phyloP scores from a whole-genome alignment of 1,284 basidiomycete genomes.

The Puccinia triticina region DNA sequence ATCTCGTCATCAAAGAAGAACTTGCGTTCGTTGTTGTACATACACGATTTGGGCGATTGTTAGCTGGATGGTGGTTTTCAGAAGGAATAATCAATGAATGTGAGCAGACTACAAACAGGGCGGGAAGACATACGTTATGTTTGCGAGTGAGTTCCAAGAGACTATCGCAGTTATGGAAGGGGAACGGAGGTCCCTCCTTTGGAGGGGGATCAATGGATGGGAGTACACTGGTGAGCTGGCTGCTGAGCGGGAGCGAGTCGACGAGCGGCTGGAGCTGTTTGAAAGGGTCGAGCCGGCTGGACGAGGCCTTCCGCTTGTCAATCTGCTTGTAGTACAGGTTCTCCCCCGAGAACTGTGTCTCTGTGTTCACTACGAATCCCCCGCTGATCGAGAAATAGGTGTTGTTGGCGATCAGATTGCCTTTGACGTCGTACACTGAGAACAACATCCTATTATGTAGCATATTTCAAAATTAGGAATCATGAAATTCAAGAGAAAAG shows the following conservation, averaged over 20 bases:
- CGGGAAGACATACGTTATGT: conserved; percentile 70
- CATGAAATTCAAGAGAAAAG: conserved; percentile 6
- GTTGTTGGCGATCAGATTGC: conserved; percentile 87
- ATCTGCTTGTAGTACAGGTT: conserved; percentile 94
- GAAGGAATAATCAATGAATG: conserved; percentile 49
- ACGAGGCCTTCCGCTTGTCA: conserved; percentile 77
- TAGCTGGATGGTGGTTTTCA: conserved; percentile 65
- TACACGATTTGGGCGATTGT: conserved; percentile 93
- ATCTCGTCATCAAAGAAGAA: conserved; percentile 77
- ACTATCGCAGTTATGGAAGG: conserved; percentile 78
- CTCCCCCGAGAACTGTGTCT: conserved; percentile 78
- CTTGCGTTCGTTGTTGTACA: conserved; percentile 88
- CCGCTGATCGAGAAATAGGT: conserved; percentile 74
- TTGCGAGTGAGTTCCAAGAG: conserved; percentile 76
- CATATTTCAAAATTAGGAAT: conserved; percentile 68
- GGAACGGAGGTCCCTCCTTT: conserved; percentile 70
- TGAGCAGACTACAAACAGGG: no score
- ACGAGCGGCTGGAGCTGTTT: conserved; percentile 62
- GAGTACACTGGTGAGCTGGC: conserved; percentile 46
- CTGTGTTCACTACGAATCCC: conserved; percentile 73
- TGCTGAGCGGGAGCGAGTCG: conserved; percentile 61
- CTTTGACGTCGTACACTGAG: conserved; percentile 76
- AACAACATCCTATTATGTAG: conserved; percentile 74
- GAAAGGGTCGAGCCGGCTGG: conserved; percentile 73
- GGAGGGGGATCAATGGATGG: conserved; percentile 29